Base-by-base conservation (phyloP, 257 asterid species). In the Scutellaria minor region DNA sequence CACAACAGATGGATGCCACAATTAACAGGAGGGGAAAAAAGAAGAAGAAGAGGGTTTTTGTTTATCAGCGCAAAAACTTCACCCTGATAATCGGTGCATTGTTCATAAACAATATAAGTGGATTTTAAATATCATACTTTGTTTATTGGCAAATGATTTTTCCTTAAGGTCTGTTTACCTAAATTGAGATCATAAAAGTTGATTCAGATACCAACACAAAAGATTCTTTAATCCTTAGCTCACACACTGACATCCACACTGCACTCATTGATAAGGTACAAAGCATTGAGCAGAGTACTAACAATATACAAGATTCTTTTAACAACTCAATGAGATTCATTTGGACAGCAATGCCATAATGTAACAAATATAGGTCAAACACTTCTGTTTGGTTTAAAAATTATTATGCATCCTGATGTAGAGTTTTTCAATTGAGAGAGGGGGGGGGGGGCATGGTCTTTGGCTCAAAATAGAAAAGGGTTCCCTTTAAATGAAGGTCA, bases 1-100 rank as follows among this genome's bases (percentile, higher is more conserved):
- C 57, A 24, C 11, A 42, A 70, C n/a, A 35, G 66, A 56, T 44
- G 60, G 66, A 45, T 42, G 47, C 37, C 4, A n/a, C 66, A 44
- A 6, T 6, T 68, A 41, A 27, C 40, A 2, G 37, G 37, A 4
- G 37, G 35, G 3, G 3, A 27, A 27, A 31, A 31, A 31, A 31
- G 47, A 66, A 48, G 2, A 35, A 48, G 22, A 41, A 6, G 41
- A 13, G 37, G 37, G 18, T 6, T 14, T 18, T 47, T 46, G 22
- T 12, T 45, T 20, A 10, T 6, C 53, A 1, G 40, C 9, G 12
- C 27, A 24, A 44, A 10, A 20, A n/a, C 13, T 22, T 20, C 9
- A 12, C 46, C 70, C 56, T 41, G 11, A 45, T 47, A 31, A 44
- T 24, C 41, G 24, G 20, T 46, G 56, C 59, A 66, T 40, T 9